Base-by-base conservation (phyloP, 2,329 filamentous ascomycete species). In the Neonectria neomacrospora region DNA sequence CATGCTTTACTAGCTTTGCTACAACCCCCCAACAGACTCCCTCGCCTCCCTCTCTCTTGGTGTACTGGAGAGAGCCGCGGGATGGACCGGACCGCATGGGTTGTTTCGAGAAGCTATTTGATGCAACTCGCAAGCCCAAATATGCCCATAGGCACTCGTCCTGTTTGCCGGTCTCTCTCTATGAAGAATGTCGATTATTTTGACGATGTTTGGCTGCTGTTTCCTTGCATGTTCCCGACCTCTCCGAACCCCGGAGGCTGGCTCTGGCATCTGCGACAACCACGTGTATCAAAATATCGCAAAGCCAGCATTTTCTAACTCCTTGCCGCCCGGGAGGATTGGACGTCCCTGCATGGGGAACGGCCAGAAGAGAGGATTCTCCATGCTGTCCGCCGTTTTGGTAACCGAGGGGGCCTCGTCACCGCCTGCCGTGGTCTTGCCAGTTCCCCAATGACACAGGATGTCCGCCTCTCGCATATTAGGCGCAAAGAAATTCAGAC, bases 321-420 rank as follows among this genome's bases (percentile, higher is more conserved):
- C 77, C 30, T 78, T 70, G 1, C 84, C 84, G 0, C 74, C 78
- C 0, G 84, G 81, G 28, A 88, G 66, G 61, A 87, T 84, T 3
- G 86, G 85, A 22, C 85, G 79, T 0, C 86, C 86, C 67, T 88
- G 86, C 83, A 87, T 84, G 0, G 86, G 86, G 63, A 88, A 88
- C 1, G 86, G 85, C 86, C 86, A 88, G 68, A 88, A 88, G 2
- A 88, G 75, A 18, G 85, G 85, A 58, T 87, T 87, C 62, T 85
- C 82, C 64, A 82, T 73, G 20, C 70, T 75, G 22, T 80, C 80
- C 0, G 78, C 78, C 8, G 74, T 56, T 39, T 71, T 71, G 52
- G 73, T 70, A 5, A 74, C 63, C 1, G 26, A 63, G 1, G 61
- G 53, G 9, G 51, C 54, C 34, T 65, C 57, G 12, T 67, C 66